These are phyloP conservation scores for Cucurbita ficifolia DNA, from an alignment of 306 rosid species.

Conservation along the genomic window DNA sequence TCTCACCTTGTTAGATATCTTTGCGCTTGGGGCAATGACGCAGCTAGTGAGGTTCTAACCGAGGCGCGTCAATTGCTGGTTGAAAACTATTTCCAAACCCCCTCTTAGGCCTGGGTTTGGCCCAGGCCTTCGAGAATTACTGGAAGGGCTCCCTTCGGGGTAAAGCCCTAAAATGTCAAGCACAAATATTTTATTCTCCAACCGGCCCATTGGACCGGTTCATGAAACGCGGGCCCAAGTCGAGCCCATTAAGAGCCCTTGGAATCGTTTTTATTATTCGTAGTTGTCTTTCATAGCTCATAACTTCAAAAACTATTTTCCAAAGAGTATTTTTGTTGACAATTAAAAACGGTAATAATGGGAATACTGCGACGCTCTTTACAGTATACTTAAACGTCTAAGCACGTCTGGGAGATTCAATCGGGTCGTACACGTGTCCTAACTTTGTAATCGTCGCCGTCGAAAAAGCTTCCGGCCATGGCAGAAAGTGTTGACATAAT, in stretches of 20 bases:
- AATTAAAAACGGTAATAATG: too few relatives aligned
- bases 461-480: background rate
- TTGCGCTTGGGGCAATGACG: constrained; percentile 9
- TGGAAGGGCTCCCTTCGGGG: constrained; percentile 6
- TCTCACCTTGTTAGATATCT: fast-evolving
- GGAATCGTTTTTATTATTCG: too few relatives aligned
- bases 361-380: too few relatives aligned
- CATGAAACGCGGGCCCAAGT: fast-evolving
- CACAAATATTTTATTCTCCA: too few relatives aligned
- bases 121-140: constrained; percentile 5
- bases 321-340: too few relatives aligned
- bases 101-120: constrained; percentile 6
- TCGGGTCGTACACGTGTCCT: background rate
- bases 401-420: background rate
- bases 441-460: background rate
- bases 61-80: constrained; percentile 12
- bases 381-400: too few relatives aligned
- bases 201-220: background rate
- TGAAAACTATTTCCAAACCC: constrained; percentile 12
- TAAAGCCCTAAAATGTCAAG: background rate
- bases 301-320: too few relatives aligned
- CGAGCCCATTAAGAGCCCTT: too few relatives aligned
- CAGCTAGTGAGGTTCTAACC: constrained; percentile 7
- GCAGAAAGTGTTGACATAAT: background rate
- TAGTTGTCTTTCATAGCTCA: too few relatives aligned